Base-by-base conservation (phyloP, 768 basidiomycete genomes). In the Mycena galericulata region DNA sequence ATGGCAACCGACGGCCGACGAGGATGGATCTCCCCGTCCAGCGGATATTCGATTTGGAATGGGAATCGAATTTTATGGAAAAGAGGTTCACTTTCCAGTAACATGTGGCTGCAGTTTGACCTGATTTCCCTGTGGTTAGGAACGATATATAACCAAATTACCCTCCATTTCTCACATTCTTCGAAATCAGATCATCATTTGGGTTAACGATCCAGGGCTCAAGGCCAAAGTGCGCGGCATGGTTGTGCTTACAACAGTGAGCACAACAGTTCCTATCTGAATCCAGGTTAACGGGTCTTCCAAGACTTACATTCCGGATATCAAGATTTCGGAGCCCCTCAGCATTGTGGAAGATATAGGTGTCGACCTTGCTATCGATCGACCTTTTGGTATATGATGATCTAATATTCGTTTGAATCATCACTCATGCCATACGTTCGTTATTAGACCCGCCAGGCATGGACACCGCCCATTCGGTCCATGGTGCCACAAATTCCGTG, bases 41-140 rank as follows among this genome's bases (percentile, higher is more conserved):
- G 22, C 40, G 17, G 29, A 64, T 1, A 64, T 64, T 20, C 53
- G 54, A 55, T 64, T 64, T 26, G 62, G 62, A 56, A 64, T 64
- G 45, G 62, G 62, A 4, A 56, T 64, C 22, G 54, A 64, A 24
- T 56, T 64, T 38, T 49, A 11, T 29, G 62, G 53, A 9, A 47
- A 56, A 24, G 54, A 55, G 62, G 62, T 56, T 4, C 12, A 38
- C 45, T 26, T 20, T 46, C 11, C 29, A 2, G 15, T n/a, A n/a
- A 2, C 11, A 41, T 17, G 14, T 43, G 7, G 10, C 11, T 32
- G 7, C 2, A 51, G n/a, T 32, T 38, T 20, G 8, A 22, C 12
- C 15, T n/a, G 36, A 38, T 26, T 7, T 9, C 9, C 3, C 24
- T 22, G 24, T 12, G 15, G 14, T 8, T 53, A 64, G 62, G 54